Evolutionary conservation across 2,329 filamentous ascomycete species (phyloP), one percentile per base, ranked within the genome.

Genomic region (Microsporum ferrugineum): DNA sequence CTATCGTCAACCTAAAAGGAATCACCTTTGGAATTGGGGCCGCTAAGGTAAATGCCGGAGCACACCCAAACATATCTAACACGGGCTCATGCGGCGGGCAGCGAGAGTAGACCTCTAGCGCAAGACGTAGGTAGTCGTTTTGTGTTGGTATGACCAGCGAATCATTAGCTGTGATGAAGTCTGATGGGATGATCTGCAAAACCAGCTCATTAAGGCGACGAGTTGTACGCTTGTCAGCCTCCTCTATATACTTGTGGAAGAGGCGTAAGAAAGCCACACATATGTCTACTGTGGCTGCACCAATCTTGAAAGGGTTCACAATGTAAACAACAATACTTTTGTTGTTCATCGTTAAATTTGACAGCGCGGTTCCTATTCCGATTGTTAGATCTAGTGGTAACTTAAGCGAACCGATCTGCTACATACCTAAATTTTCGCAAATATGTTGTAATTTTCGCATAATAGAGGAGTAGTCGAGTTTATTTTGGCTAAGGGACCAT

Each of bases 211-310:
- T 70, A 29, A 73, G 65, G 36, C 68, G 67, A 14, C 66, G 69
- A 29, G 63, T 56, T 31, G 71, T 66, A 38, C 71, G 68, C 51
- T 68, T 70, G 17, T 74, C 72, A 12, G 69, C 66, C 39, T 74
- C 70, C 3, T 73, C 73, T 55, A 77, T 71, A 63, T 84, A 82
- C 56, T 79, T 75, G 64, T 83, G 79, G 66, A 82, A 82, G 0
- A 85, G 75, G 5, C 73, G 69, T 75, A 80, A 80, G 68, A 84
- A 85, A 23, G 81, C 80, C 14, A 79, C 76, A 65, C 82, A 85
- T 2, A 84, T 74, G 63, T 83, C 78, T 70, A 63, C 77, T 27
- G 76, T 66, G 38, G 78, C 76, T 17, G 76, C 73, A 27, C 76
- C 71, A 56, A 74, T 71, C 3, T 72, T 68, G 61, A 83, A 84